These are phyloP conservation scores for Thermoascus crustaceus DNA, from an alignment of 2,329 filamentous ascomycete genomes.

Conservation along the genomic window DNA sequence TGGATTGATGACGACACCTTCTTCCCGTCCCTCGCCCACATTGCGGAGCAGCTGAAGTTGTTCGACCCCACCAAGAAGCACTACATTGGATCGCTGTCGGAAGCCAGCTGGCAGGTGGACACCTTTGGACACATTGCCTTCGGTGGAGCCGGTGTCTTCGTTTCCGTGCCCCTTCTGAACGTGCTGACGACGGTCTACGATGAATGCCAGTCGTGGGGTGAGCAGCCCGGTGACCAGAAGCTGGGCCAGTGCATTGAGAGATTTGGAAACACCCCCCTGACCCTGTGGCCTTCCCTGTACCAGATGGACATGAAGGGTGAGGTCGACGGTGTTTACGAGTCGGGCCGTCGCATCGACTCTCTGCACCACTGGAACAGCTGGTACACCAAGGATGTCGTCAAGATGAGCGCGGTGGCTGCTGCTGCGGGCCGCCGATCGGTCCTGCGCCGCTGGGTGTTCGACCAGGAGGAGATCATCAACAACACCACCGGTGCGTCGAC, in stretches of 20 bases:
- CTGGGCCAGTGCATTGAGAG: constrained; percentile 36
- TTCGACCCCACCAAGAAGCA: constrained; percentile 33
- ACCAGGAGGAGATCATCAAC: constrained; percentile 31
- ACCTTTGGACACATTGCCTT: constrained; percentile 38
- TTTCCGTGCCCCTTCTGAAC: constrained; percentile 34
- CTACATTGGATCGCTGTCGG: constrained; percentile 37
- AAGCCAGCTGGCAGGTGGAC: constrained; percentile 37
- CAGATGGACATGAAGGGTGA: constrained; percentile 39
- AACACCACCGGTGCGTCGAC: constrained; percentile 25
- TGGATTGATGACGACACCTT: constrained; percentile 40
- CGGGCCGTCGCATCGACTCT: constrained; percentile 35
- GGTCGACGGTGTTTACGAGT: constrained; percentile 37
- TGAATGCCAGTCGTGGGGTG: constrained; percentile 35
- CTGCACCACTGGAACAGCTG: constrained; percentile 39
- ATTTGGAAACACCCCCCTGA: constrained; percentile 31
- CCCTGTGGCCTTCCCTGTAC: constrained; percentile 35
- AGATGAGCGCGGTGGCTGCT: constrained; percentile 35
- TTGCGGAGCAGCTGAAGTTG: constrained; percentile 32
- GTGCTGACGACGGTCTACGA: constrained; percentile 31
- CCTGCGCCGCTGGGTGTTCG: constrained; percentile 38
- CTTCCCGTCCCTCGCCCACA: constrained; percentile 31
- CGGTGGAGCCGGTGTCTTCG: constrained; percentile 38
- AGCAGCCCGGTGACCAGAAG: constrained; percentile 38
- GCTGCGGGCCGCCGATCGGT: constrained; percentile 34
- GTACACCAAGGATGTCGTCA: constrained; percentile 38